phyloP scores from a whole-genome alignment of 2,329 filamentous ascomycete species.

The Ascosphaera acerosa region DNA sequence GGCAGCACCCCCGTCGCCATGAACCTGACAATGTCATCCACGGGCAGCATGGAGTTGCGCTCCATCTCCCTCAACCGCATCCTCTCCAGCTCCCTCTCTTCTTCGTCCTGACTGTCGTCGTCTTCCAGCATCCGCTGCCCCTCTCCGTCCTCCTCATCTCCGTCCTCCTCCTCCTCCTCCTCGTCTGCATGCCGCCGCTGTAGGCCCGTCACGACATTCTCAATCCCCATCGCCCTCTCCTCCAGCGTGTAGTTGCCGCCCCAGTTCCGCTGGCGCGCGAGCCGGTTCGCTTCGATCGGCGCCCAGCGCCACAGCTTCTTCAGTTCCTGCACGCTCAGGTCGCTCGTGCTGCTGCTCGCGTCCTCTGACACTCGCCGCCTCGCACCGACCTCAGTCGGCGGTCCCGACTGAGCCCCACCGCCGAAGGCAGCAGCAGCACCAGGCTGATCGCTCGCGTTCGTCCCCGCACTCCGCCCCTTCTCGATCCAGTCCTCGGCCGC shows the following conservation, averaged over 20 bases:
- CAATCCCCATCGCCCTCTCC: conserved; percentile 39
- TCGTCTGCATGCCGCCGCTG: conserved; percentile 32
- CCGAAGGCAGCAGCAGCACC: not conserved
- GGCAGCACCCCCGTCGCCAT: conserved; percentile 23
- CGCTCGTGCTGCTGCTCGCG: not conserved
- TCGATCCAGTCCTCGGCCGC: conserved; percentile 48
- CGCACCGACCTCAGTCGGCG: not conserved
- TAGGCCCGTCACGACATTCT: conserved; percentile 49
- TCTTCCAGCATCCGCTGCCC: conserved; percentile 11
- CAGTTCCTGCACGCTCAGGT: conserved; percentile 24
- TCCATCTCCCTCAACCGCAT: conserved; percentile 7
- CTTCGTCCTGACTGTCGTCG: conserved; percentile 15
- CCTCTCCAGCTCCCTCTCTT: conserved; percentile 18
- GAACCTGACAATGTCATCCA: conserved; percentile 25
- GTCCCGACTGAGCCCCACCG: not conserved
- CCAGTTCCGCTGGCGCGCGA: conserved; percentile 24
- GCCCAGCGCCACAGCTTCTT: conserved; percentile 36
- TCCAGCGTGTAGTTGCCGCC: conserved; percentile 45
- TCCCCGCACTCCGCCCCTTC: conserved; percentile 27
- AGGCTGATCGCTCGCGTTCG: conserved; percentile 5
- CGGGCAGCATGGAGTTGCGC: conserved; percentile 12
- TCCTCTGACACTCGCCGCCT: not conserved
- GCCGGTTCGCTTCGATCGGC: conserved; percentile 22
- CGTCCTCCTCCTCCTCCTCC: conserved; percentile 20
- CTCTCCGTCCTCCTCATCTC: conserved; percentile 29